These are phyloP conservation scores for Podospora pseudopauciseta DNA, from an alignment of 495 filamentous ascomycete species.

Conservation along the genomic window DNA sequence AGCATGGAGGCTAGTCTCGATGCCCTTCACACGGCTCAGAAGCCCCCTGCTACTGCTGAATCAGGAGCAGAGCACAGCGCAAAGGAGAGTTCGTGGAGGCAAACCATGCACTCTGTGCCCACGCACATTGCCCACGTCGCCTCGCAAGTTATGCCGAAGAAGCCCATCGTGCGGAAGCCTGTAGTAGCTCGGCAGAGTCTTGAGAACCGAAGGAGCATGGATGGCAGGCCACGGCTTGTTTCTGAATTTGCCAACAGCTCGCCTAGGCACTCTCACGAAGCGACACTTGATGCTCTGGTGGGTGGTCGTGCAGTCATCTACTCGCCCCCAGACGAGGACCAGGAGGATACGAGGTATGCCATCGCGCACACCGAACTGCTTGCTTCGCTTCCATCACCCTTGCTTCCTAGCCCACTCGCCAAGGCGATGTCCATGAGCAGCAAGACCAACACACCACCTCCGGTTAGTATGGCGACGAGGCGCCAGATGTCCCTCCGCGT, in stretches of 20 bases:
- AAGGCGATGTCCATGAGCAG: conserved; percentile 28
- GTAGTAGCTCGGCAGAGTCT: conserved; percentile 25
- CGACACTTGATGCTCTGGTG: conserved; percentile 8
- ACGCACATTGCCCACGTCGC: conserved; percentile 30
- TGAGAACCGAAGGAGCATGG: neutral
- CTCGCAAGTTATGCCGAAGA: conserved; percentile 31
- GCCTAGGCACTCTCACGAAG: neutral
- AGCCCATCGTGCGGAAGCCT: conserved; percentile 36
- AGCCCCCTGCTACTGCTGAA: conserved; percentile 12
- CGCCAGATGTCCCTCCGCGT: conserved; percentile 37
- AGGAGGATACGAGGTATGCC: conserved; percentile 14
- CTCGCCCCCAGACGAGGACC: neutral
- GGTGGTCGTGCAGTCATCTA: neutral
- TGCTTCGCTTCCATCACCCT: conserved; percentile 25
- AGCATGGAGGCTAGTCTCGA: conserved; percentile 34
- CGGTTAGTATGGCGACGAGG: conserved; percentile 36
- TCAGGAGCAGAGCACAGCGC: conserved; percentile 5
- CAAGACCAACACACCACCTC: conserved; percentile 25
- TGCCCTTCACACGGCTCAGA: conserved; percentile 21
- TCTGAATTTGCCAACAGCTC: neutral
- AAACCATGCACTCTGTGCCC: conserved; percentile 28
- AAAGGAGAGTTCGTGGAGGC: conserved; percentile 27
- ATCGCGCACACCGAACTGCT: conserved; percentile 14
- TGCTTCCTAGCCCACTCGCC: conserved; percentile 27
- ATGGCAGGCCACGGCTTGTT: neutral